phyloP scores from a whole-genome alignment of 257 asterid genomes.

The Gentiana straminea region DNA sequence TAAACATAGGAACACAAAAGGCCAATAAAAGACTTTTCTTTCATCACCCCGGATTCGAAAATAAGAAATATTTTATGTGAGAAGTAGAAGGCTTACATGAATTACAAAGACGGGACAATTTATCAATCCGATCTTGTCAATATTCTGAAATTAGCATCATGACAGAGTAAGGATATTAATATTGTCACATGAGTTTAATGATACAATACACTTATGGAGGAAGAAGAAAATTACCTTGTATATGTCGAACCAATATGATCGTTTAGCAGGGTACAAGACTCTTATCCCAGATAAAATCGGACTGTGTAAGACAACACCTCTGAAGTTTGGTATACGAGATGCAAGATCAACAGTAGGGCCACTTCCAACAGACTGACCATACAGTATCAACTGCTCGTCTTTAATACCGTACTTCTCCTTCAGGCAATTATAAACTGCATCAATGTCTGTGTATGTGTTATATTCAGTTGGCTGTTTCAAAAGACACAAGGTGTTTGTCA shows the following conservation, averaged over 20 bases:
- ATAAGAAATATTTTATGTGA: background rate
- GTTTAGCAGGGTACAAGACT: slow-evolving; percentile 89
- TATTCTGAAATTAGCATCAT: slow-evolving; percentile 57
- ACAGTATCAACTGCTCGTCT: slow-evolving; percentile 83
- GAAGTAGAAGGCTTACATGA: slow-evolving; percentile 58
- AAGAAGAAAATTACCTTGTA: slow-evolving; percentile 56
- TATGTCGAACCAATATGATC: slow-evolving; percentile 95
- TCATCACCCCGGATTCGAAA: background rate
- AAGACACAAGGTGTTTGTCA: slow-evolving; percentile 31
- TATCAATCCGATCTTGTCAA: slow-evolving; percentile 81
- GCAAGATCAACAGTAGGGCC: slow-evolving; percentile 98
- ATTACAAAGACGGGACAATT: slow-evolving; percentile 90
- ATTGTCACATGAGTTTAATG: slow-evolving; percentile 8
- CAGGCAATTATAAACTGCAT: slow-evolving; percentile 94
- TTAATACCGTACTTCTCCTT: slow-evolving; percentile 89
- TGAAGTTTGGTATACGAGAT: slow-evolving; percentile 68
- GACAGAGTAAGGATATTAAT: slow-evolving; percentile 8
- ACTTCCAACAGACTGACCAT: slow-evolving; percentile 98
- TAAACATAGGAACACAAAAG: slow-evolving; percentile 10
- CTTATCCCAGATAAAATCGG: slow-evolving; percentile 94
- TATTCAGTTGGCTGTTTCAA: slow-evolving; percentile 95
- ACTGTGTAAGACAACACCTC: slow-evolving; percentile 96
- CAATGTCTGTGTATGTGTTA: slow-evolving; percentile 97
- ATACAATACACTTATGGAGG: slow-evolving; percentile 2
- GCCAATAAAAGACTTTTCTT: background rate